A percentile compares a stretch with the other conserved stretches of the same genome.
phyloP scores from a whole-genome alignment of 495 filamentous ascomycete genomes.

The Lentithecium fluviatile region DNA sequence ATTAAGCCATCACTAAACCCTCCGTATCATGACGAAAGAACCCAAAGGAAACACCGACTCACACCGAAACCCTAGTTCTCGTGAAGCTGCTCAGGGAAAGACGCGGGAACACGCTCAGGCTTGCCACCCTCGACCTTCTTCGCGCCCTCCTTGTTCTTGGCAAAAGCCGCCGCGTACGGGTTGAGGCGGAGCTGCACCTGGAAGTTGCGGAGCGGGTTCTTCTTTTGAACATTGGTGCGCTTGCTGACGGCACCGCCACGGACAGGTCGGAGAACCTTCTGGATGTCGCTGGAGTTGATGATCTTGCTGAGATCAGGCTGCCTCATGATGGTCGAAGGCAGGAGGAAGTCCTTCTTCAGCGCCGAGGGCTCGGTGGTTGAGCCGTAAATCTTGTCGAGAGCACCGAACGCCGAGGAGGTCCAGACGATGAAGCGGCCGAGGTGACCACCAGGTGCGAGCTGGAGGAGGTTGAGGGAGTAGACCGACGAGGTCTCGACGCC shows the following conservation, averaged over 20 bases:
- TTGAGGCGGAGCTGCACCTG: conserved; percentile 96
- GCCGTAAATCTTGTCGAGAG: conserved; percentile 94
- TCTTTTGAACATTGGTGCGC: conserved; percentile 91
- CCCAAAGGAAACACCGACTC: conserved; percentile 2
- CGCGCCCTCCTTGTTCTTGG: conserved; percentile 76
- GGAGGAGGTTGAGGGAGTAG: conserved; percentile 94
- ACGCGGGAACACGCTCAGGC: conserved; percentile 51
- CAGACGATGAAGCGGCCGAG: conserved; percentile 98
- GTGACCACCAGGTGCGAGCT: conserved; percentile 97
- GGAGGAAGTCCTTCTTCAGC: conserved; percentile 97
- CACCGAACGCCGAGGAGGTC: conserved; percentile 94
- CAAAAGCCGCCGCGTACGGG: conserved; percentile 87
- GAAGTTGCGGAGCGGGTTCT: conserved; percentile 98
- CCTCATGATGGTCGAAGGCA: conserved; percentile 81
- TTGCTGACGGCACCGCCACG: conserved; percentile 89
- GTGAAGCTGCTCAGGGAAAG: conserved; percentile 54
- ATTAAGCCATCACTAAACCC: conserved; percentile 6
- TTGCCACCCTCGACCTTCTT: conserved; percentile 56
- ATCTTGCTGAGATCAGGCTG: conserved; percentile 93
- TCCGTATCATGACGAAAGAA: conserved; percentile 18
- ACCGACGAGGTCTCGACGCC: conserved; percentile 97
- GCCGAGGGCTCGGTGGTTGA: conserved; percentile 76
- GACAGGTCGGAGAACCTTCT: conserved; percentile 83
- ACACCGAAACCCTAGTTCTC: conserved; percentile 49
- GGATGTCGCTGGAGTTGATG: conserved; percentile 98